Evolutionary conservation across 495 filamentous ascomycete species (phyloP).

Genomic region (Cudoniella acicularis): DNA sequence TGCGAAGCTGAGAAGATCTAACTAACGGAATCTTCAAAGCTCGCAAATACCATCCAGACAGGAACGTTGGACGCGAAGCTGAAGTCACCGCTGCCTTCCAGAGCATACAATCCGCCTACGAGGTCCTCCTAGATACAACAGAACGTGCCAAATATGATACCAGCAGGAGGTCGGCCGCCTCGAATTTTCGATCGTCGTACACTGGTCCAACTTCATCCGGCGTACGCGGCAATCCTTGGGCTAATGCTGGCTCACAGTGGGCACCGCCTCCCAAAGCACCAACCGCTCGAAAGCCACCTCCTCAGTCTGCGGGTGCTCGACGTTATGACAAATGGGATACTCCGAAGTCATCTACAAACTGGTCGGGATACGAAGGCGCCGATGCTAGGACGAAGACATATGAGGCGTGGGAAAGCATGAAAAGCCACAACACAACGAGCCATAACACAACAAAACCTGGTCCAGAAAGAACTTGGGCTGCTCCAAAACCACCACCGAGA

Average conservation of each 20-base stretch:
- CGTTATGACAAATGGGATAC: slow-evolving; percentile 51
- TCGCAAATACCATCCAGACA: slow-evolving; percentile 82
- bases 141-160: slow-evolving; percentile 73
- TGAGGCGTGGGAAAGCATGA: slow-evolving; percentile 72
- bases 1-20: neutral
- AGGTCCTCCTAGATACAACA: slow-evolving; percentile 69
- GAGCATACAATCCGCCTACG: slow-evolving; percentile 79
- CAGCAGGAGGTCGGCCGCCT: slow-evolving; percentile 42
- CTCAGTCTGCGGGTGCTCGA: slow-evolving; percentile 49
- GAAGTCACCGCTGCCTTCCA: slow-evolving; percentile 80
- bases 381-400: slow-evolving; percentile 55
- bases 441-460: neutral
- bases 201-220: slow-evolving; percentile 32
- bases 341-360: slow-evolving; percentile 24
- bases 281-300: slow-evolving; percentile 29
- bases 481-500: slow-evolving; percentile 24
- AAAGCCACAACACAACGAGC: slow-evolving; percentile 18
- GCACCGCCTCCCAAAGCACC: slow-evolving; percentile 44
- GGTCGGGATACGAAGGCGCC: slow-evolving; percentile 46
- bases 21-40: slow-evolving; percentile 42
- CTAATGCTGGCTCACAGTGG: slow-evolving; percentile 40
- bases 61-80: slow-evolving; percentile 76
- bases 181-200: slow-evolving; percentile 30
- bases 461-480: neutral
- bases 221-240: slow-evolving; percentile 50